Conservation (phyloP, 345 rosid genomes). For the Boechera stricta region DNA sequence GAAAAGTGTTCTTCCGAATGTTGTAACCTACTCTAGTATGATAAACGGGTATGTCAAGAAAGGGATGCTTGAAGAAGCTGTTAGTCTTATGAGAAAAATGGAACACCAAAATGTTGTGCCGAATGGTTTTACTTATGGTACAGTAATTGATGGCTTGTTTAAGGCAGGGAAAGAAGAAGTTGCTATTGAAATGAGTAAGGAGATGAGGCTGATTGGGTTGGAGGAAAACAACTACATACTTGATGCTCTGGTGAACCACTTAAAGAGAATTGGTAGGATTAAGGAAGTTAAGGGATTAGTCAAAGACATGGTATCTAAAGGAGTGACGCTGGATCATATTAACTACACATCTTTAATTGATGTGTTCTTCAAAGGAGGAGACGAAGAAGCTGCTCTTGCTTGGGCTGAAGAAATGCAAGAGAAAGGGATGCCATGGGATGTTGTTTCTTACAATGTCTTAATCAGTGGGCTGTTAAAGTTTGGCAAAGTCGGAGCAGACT, state of each 20-base stretch:
- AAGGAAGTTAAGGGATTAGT: slow-evolving; percentile 60
- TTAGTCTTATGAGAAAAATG: slow-evolving; percentile 62
- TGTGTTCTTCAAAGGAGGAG: slow-evolving; percentile 77
- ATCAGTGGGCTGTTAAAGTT: slow-evolving; percentile 69
- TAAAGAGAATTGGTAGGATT: slow-evolving; percentile 64
- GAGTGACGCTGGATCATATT: slow-evolving; percentile 65
- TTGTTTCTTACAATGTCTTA: slow-evolving; percentile 76
- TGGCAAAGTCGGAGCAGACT: slow-evolving; percentile 61
- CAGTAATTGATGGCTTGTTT: slow-evolving; percentile 73
- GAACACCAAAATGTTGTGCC: slow-evolving; percentile 55
- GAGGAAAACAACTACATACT: slow-evolving; percentile 64
- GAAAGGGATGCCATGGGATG: slow-evolving; percentile 68
- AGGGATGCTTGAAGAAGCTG: slow-evolving; percentile 76
- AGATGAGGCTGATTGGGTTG: slow-evolving; percentile 66
- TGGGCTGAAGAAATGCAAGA: slow-evolving; percentile 75
- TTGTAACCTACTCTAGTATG: slow-evolving; percentile 68
- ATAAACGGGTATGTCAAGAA: slow-evolving; percentile 74
- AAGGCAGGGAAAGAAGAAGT: slow-evolving; percentile 63
- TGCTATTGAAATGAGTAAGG: slow-evolving; percentile 65
- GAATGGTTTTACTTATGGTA: slow-evolving; percentile 59
- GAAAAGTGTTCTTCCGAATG: slow-evolving; percentile 57
- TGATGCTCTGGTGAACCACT: slow-evolving; percentile 69
- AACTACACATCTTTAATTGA: slow-evolving; percentile 93
- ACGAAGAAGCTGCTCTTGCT: slow-evolving; percentile 68
- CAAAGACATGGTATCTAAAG: slow-evolving; percentile 59